Percentiles rank a stretch among this genome's conserved stretches.
phyloP scores from a whole-genome alignment of 306 rosid species.

The Carpinus viminea region DNA sequence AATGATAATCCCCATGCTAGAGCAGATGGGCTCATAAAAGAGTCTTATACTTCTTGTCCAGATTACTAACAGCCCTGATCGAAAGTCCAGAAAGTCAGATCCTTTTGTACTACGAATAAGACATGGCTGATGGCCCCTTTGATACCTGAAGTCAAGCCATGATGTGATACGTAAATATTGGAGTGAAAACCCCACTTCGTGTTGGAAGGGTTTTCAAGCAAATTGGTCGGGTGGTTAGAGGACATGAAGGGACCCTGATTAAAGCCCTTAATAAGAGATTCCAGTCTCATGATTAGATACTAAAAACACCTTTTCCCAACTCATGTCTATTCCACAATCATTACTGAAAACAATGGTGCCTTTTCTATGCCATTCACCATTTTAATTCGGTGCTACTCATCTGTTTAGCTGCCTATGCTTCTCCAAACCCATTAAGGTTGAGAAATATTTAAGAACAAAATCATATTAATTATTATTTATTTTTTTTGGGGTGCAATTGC shows the following conservation, averaged over 20 bases:
- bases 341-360: conserved; percentile 7
- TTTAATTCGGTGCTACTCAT: not conserved
- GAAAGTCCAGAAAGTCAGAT: no score
- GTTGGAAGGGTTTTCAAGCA: conserved; percentile 24
- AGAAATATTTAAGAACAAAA: no score
- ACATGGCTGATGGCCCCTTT: no score
- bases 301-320: not conserved
- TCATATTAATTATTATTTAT: no score
- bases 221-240: conserved; percentile 30
- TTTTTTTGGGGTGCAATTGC: no score
- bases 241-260: conserved; percentile 25
- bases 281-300: conserved; percentile 28
- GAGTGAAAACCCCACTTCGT: not conserved
- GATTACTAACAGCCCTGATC: no score
- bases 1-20: no score
- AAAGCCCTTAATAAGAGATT: conserved; percentile 15
- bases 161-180: not conserved
- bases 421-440: no score
- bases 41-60: no score
- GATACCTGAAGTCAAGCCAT: not conserved
- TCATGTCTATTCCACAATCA: conserved; percentile 23
- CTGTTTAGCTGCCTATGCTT: no score
- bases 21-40: no score
- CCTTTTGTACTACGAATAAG: no score
- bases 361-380: not conserved